These are phyloP conservation scores for Penicillium decumbens DNA, from an alignment of 2,329 filamentous ascomycete genomes.

Conservation along the genomic window DNA sequence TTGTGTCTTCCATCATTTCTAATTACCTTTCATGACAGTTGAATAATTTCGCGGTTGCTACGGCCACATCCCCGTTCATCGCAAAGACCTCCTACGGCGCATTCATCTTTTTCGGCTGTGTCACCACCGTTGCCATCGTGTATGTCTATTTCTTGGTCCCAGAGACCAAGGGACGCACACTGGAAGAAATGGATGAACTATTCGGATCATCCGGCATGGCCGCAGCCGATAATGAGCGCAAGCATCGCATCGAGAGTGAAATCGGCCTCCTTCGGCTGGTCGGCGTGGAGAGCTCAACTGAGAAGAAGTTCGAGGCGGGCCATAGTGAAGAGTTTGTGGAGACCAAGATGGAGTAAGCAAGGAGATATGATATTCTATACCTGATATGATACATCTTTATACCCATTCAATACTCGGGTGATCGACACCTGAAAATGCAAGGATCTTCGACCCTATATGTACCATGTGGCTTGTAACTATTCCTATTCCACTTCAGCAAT, in stretches of 20 bases:
- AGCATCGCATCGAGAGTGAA: constrained; percentile 28
- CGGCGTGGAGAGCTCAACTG: constrained; percentile 19
- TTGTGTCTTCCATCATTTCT: neutral
- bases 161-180: constrained; percentile 36
- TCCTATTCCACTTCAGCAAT: neutral
- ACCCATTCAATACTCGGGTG: neutral
- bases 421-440: neutral
- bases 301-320: constrained; percentile 3
- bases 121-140: constrained; percentile 26
- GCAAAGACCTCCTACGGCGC: constrained; percentile 62
- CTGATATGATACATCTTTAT: neutral
- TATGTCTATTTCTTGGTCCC: constrained; percentile 31
- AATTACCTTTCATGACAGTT: constrained; percentile 37
- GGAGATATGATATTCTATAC: neutral
- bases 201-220: constrained; percentile 34
- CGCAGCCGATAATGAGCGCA: constrained; percentile 25
- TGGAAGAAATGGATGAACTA: constrained; percentile 40
- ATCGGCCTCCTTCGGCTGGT: constrained; percentile 29
- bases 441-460: neutral
- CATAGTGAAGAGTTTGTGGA: constrained; percentile 9
- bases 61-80: constrained; percentile 66
- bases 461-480: constrained; percentile 7
- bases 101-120: constrained; percentile 65
- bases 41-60: constrained; percentile 60
- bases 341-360: neutral